Base-by-base conservation (phyloP, 2,329 filamentous ascomycete genomes). In the Bipolaris oryzae region DNA sequence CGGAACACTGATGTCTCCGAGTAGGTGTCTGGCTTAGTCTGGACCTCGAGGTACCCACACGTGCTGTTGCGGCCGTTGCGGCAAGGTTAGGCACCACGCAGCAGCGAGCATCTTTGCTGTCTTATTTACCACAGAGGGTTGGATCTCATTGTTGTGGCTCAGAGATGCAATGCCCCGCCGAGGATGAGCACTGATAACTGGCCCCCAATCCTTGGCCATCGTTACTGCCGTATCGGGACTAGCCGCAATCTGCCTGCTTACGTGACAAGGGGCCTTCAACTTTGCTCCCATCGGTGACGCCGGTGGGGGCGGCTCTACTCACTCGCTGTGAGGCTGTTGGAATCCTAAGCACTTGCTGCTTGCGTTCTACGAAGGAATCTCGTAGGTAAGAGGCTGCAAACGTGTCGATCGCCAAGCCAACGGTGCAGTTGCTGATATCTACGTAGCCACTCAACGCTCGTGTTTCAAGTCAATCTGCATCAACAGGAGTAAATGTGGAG, bases 101-200 rank as follows among this genome's bases (percentile, higher is more conserved):
- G 13, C 28, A 18, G 20, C 20, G 41, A 21, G 41, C 41, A 35
- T 46, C 20, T 53, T 55, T 64, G 54, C 60, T 59, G 57, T 48
- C 67, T 71, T 68, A 69, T 68, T 68, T 66, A 37, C 64, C 61
- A 20, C 51, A 55, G 44, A 54, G 16, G 57, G 62, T 46, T 43
- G 23, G 20, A 42, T 21, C 39, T 37, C 33, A 47, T 53, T 45
- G 23, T 35, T n/a, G 20, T 16, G 43, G 23, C 38, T 53, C 50
- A 43, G 18, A n/a, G 5, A 37, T 4, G 18, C 43, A 41, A 21
- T n/a, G 33, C 41, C 15, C 13, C 23, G 20, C 18, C 13, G 15
- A 16, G 33, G 35, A 18, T 43, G 9, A 16, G 16, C 23, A 13
- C 15, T 34, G 39, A 34, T 50, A 6, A 16, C 13, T 31, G 37